Evolutionary conservation across 2,329 filamentous ascomycete species (phyloP).

Genomic region (Pezizomycotina sp.): DNA sequence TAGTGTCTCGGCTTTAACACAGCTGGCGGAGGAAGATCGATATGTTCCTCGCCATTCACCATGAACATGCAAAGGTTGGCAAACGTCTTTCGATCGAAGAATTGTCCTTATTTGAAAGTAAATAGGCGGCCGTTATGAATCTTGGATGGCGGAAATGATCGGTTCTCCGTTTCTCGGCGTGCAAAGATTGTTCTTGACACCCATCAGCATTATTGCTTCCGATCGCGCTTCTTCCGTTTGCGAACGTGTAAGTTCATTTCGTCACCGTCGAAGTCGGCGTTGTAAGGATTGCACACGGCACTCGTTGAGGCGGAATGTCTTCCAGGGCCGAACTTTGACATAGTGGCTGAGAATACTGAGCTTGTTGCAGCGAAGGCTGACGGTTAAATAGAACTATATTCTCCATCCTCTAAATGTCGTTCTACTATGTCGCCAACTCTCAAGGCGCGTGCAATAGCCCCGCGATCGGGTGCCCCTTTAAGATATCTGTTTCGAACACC

Average conservation of each 20-base stretch:
- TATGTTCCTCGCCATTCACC: constrained; percentile 60
- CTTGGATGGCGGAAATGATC: constrained; percentile 96
- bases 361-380: constrained; percentile 92
- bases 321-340: constrained; percentile 83
- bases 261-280: constrained; percentile 96
- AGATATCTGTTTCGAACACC: no score
- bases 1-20: constrained; percentile 70
- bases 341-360: constrained; percentile 95
- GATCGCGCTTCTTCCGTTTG: constrained; percentile 93
- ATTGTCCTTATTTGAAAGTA: constrained; percentile 86
- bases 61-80: constrained; percentile 85
- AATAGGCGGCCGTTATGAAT: constrained; percentile 89
- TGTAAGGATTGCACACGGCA: constrained; percentile 97
- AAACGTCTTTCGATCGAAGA: constrained; percentile 78
- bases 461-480: no score
- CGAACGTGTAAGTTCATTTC: constrained; percentile 97
- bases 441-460: constrained; percentile 55
- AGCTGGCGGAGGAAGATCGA: constrained; percentile 75
- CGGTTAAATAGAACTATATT: constrained; percentile 96
- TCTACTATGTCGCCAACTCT: constrained; percentile 78
- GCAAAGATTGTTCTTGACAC: constrained; percentile 86
- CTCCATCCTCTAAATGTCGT: constrained; percentile 83
- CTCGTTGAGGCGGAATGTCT: constrained; percentile 91
- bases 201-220: constrained; percentile 93
- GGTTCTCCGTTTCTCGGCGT: constrained; percentile 97